Percentiles rank a stretch among this genome's conserved stretches.
These are phyloP conservation scores for Suhomyces guaymorum DNA, from an alignment of 1,139 yeast genomes.

Conservation along the genomic window DNA sequence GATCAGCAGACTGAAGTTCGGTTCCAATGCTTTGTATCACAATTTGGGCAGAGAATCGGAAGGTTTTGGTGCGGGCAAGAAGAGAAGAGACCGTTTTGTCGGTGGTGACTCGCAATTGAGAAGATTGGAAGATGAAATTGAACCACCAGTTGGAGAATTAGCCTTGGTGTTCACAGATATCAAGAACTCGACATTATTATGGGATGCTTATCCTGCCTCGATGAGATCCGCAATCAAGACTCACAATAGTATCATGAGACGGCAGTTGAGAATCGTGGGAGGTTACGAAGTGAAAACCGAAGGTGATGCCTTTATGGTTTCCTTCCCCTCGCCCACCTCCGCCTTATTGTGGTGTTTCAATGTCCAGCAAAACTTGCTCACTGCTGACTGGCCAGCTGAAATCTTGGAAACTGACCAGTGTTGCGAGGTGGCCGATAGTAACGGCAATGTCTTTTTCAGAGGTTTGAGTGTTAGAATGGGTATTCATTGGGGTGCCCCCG, in stretches of 20 bases:
- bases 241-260: constrained; percentile 91
- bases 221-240: constrained; percentile 96
- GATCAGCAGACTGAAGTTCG: constrained; percentile 29
- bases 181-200: constrained; percentile 84
- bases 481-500: constrained; percentile 97
- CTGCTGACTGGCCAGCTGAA: constrained; percentile 95
- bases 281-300: constrained; percentile 98
- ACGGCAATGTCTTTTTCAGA: constrained; percentile 65
- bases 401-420: constrained; percentile 85
- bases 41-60: constrained; percentile 46
- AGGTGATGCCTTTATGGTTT: constrained; percentile 99
- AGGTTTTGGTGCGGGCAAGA: constrained; percentile 48
- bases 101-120: constrained; percentile 81
- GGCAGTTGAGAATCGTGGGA: constrained; percentile 87
- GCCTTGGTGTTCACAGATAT: constrained; percentile 98
- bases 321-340: constrained; percentile 89
- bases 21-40: constrained; percentile 36
- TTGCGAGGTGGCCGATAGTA: constrained; percentile 71
- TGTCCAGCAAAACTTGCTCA: constrained; percentile 79
- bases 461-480: constrained; percentile 98
- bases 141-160: constrained; percentile 91
- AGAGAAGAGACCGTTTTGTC: constrained; percentile 51
- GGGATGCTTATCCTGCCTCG: constrained; percentile 93
- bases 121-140: constrained; percentile 85
- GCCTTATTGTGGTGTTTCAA: constrained; percentile 94